phyloP scores from a whole-genome alignment of 2,329 filamentous ascomycete genomes.

The Claviceps sp. region DNA sequence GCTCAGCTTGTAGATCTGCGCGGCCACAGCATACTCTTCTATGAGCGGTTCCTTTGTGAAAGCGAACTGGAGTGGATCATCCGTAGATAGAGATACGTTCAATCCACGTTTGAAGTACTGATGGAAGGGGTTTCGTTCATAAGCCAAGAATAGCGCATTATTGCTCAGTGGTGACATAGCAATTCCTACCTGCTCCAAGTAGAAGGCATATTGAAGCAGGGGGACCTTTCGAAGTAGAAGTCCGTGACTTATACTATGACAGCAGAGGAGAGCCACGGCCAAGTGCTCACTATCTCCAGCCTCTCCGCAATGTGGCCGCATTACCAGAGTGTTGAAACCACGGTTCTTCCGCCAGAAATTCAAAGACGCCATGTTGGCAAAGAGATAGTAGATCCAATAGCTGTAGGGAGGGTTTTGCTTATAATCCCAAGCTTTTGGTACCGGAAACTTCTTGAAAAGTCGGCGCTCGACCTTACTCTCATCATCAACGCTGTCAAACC shows the following conservation, averaged over 20 bases:
- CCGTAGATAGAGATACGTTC: conserved; percentile 91
- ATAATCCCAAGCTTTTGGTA: conserved; percentile 76
- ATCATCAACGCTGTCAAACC: conserved; percentile 95
- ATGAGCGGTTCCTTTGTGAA: conserved; percentile 98
- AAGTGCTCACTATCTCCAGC: conserved; percentile 94
- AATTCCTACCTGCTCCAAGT: conserved; percentile 93
- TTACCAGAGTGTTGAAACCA: conserved; percentile 88
- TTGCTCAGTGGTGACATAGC: conserved; percentile 99
- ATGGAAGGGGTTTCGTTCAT: conserved; percentile 92
- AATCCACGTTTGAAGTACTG: conserved; percentile 90
- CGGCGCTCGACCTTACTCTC: conserved; percentile 93
- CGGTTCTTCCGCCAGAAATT: conserved; percentile 84
- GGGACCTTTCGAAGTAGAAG: conserved; percentile 87
- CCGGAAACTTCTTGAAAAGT: conserved; percentile 89
- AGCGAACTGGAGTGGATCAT: conserved; percentile 93
- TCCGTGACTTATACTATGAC: conserved; percentile 94
- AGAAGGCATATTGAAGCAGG: conserved; percentile 91
- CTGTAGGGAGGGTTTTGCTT: conserved; percentile 96
- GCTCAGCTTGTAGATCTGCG: conserved; percentile 95
- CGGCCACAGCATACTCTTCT: conserved; percentile 94
- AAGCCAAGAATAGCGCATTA: conserved; percentile 90
- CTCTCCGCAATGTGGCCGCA: conserved; percentile 91
- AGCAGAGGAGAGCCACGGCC: conserved; percentile 79
- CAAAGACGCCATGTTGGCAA: conserved; percentile 82
- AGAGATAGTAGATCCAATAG: conserved; percentile 98